Base-by-base conservation (phyloP, 345 rosid genomes). In the Zanthoxylum bungeanum region DNA sequence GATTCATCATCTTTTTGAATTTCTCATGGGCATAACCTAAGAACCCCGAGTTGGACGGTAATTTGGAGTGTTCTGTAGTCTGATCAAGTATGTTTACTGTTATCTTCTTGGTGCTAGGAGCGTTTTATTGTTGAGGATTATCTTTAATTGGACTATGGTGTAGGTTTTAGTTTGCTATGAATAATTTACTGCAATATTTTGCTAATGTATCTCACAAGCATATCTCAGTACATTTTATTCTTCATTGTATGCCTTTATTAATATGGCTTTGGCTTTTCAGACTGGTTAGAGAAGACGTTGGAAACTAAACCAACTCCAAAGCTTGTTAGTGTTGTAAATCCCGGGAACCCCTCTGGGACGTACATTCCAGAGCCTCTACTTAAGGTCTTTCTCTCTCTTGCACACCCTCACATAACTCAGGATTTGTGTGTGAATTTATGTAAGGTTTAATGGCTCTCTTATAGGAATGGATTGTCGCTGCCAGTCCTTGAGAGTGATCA, bases 291-390 rank as follows among this genome's bases (percentile, higher is more conserved):
- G 80, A 90, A 24, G 79, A 91, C 78, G 68, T 67, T 71, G 11
- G 93, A 89, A 81, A 71, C 87, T 28, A 89, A 82, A 76, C 97
- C 98, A 4, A 83, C 81, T 37, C 99, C 99, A 10, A 95, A 93
- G 86, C 88, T 95, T 68, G 99, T 95, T 40, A 91, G 86, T 59
- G 88, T 95, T 74, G 98, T 92, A 66, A 95, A 95, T 77, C 99
- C 97, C 30, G 99, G 98, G 57, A 95, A 95, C 78, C 99, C 98
- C 31, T 81, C 90, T 12, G 99, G 98, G 53, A 89, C 98, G 72
- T 91, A 88, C 79, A 84, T 95, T 78, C 98, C 97, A 1, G 93
- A 89, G 73, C 82, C 84, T 36, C 91, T 89, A 42, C 99, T 95
- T 76, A 83, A 87, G 97, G 97, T 91, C 58, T 71, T 53, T 58